phyloP scores from a whole-genome alignment of 257 asterid species.

The Handroanthus guayacan region DNA sequence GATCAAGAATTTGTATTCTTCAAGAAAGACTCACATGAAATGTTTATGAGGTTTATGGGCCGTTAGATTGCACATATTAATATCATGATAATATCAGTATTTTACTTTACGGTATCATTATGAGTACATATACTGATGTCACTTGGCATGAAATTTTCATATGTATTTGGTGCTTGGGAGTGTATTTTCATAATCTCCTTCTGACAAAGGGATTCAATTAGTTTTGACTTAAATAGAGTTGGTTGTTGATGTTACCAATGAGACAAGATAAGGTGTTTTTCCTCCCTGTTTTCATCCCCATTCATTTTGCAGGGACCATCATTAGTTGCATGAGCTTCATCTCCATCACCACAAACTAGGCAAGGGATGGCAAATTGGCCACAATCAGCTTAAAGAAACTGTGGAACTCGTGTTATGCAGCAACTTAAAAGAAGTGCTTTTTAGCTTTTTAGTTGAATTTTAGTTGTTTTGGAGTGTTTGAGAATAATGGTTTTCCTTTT shows the following conservation, averaged over 20 bases:
- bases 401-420: no score
- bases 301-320: slow-evolving; percentile 19
- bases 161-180: neutral
- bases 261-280: neutral
- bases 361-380: neutral
- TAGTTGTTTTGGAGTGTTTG: no score
- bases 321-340: neutral
- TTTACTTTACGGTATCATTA: no score
- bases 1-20: neutral
- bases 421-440: no score
- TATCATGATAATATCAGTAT: no score
- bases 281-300: neutral
- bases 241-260: slow-evolving; percentile 25
- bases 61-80: no score
- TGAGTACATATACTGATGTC: no score
- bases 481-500: no score
- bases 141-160: no score
- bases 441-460: no score
- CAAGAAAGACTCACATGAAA: neutral
- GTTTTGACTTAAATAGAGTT: neutral
- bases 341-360: slow-evolving; percentile 11
- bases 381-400: no score
- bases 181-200: neutral
- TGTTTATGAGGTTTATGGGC: no score
- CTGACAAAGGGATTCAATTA: neutral